Base-by-base conservation (phyloP, 1,284 basidiomycete species). In the Ustilago xerochloae region DNA sequence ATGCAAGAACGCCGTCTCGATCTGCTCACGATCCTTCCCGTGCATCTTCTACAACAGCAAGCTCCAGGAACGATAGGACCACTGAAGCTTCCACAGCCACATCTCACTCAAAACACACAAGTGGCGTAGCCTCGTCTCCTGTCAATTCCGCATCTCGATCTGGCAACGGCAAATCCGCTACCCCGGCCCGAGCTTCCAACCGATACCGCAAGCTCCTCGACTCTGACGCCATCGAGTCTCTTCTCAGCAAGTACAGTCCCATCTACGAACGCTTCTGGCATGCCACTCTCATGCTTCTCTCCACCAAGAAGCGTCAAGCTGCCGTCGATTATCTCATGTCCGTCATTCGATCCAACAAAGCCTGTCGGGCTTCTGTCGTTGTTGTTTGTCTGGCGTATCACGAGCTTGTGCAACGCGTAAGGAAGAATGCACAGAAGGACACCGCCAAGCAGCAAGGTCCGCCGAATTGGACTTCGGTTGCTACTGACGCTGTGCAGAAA, bases 181-280 rank as follows among this genome's bases (percentile, higher is more conserved):
- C 47, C 1, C 52, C 56, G 3, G 61, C 43, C 20, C 57, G 61
- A 33, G 38, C 56, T 16, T 65, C 62, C 24, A 57, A 59, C 22
- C 65, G 65, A 24, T 75, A 70, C 32, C 56, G 68, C 29, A 75
- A 71, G 50, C 39, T 75, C 16, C 61, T 75, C 9, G 63, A 70
- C n/a, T 75, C 73, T 1, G 63, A 68, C 54, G 73, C 73, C 13
- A 60, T 75, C 49, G 73, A 75, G 39, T 57, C 67, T n/a, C 58
- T 75, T 3, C 51, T 75, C 16, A 75, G 68, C 66, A 75, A 75
- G 43, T 75, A 75, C 49, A 75, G 73, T n/a, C 67, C 73, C 15
- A 71, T 75, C 51, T 75, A 75, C 61, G 68, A 70, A 33, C 63
- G 68, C 20, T 75, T 71, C 35, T 75, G 73, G 73, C 63, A 75